Conservation (phyloP, 2,329 filamentous ascomycete genomes). For the Fusarium coffeatum region DNA sequence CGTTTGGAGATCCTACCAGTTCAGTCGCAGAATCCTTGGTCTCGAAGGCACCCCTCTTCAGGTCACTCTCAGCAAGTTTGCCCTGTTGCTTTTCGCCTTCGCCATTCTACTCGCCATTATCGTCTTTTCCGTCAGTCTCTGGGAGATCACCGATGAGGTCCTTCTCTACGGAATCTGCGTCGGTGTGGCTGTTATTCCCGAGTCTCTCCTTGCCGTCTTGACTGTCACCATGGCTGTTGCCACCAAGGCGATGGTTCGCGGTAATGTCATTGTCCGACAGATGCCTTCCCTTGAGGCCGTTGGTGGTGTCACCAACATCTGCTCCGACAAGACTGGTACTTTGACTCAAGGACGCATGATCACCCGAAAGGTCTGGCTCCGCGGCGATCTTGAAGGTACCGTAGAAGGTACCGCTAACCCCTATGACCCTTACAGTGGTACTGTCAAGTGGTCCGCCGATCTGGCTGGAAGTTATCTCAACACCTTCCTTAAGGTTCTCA, state of each 20-base stretch:
- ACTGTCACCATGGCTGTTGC: conserved; percentile 78
- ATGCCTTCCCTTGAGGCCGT: conserved; percentile 74
- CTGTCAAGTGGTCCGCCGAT: conserved; percentile 58
- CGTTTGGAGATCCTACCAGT: conserved; percentile 57
- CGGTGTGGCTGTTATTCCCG: conserved; percentile 72
- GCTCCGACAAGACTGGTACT: conserved; percentile 78
- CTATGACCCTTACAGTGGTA: conserved; percentile 70
- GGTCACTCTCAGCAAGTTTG: conserved; percentile 86
- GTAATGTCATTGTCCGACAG: conserved; percentile 74
- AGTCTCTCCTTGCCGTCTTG: conserved; percentile 75
- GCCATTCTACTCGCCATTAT: conserved; percentile 71
- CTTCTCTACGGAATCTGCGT: conserved; percentile 71
- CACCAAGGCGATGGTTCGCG: conserved; percentile 72
- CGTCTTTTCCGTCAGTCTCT: conserved; percentile 70
- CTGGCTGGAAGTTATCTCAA: conserved; percentile 56
- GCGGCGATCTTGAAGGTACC: conserved; percentile 62
- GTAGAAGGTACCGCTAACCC: conserved; percentile 68
- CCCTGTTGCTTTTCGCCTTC: conserved; percentile 80
- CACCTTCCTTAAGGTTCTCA: conserved; percentile 65
- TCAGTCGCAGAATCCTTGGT: conserved; percentile 67
- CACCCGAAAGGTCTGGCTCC: conserved; percentile 70
- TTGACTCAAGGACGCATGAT: conserved; percentile 76
- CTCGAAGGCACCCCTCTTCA: conserved; percentile 84
- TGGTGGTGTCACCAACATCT: conserved; percentile 76
- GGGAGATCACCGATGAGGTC: conserved; percentile 65